phyloP scores from a whole-genome alignment of 352 stramenopile species.

The Globisporangium lucens region DNA sequence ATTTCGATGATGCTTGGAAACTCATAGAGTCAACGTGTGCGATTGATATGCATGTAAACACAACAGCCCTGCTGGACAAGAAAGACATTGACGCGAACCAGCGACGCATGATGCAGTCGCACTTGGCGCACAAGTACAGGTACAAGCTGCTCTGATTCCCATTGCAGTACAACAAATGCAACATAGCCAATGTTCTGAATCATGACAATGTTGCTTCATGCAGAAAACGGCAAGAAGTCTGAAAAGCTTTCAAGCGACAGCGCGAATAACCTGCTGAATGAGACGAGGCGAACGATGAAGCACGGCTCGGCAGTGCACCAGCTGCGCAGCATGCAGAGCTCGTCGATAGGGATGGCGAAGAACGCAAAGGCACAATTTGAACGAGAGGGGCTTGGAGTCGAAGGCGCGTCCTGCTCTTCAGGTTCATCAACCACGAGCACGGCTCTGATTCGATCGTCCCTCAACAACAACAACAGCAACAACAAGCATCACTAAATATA shows the following conservation, averaged over 20 bases:
- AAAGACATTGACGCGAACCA: conserved; percentile 73
- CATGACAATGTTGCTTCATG: not conserved
- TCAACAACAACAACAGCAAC: conserved; percentile 37
- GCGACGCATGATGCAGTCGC: conserved; percentile 75
- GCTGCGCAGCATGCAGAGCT: conserved; percentile 37
- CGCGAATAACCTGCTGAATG: conserved; percentile 13
- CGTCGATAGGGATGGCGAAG: conserved; percentile 11
- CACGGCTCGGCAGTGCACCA: conserved; percentile 46
- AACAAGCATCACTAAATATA: conserved; percentile 33
- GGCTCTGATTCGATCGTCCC: conserved; percentile 28
- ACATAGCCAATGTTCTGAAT: not conserved
- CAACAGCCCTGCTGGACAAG: conserved; percentile 57
- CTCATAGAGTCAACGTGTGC: not conserved
- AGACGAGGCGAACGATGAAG: conserved; percentile 40
- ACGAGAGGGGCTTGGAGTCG: conserved; percentile 31
- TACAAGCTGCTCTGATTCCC: not conserved
- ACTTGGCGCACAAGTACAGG: conserved; percentile 75
- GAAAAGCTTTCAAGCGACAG: conserved; percentile 4
- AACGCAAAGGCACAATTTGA: conserved; percentile 19
- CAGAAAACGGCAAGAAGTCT: conserved; percentile 42
- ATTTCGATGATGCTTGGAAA: not conserved
- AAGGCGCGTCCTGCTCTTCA: conserved; percentile 32
- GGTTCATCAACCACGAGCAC: conserved; percentile 15
- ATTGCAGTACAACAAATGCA: not conserved
- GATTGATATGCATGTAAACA: not conserved